phyloP scores from a whole-genome alignment of 23 red algal genomes.

The Cyanidium caldarium region DNA sequence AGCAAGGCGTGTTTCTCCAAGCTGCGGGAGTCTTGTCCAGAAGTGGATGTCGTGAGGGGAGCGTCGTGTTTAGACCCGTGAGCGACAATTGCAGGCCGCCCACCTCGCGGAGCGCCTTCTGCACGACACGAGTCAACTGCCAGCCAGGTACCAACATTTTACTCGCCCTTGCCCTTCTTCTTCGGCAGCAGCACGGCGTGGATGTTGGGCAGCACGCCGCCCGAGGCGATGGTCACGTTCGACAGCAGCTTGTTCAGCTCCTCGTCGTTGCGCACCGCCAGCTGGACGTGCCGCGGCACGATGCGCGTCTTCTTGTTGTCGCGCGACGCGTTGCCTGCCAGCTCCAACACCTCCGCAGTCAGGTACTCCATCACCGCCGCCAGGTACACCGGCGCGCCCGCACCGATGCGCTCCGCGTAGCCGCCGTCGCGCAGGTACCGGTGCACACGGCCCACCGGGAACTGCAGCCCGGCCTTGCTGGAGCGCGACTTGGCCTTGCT shows the following conservation, averaged over 20 bases:
- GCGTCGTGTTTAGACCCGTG: too few relatives aligned
- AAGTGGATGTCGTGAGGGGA: too few relatives aligned
- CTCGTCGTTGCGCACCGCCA: constrained; percentile 96
- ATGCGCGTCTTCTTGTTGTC: constrained; percentile 99
- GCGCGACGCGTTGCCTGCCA: constrained; percentile 93
- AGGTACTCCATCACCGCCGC: constrained; percentile 99
- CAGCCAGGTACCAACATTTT: neutral
- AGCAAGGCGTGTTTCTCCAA: too few relatives aligned
- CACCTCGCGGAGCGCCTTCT: too few relatives aligned
- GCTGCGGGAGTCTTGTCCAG: too few relatives aligned
- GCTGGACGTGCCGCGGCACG: constrained; percentile 94
- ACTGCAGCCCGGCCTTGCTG: constrained; percentile 96
- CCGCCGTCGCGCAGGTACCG: constrained; percentile 77
- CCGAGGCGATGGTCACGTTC: constrained; percentile 84
- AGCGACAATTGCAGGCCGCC: too few relatives aligned
- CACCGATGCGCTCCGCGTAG: constrained; percentile 93
- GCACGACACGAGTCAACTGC: too few relatives aligned
- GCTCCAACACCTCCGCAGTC: constrained; percentile 96
- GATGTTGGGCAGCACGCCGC: constrained; percentile 93
- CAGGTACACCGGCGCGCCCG: constrained; percentile 96
- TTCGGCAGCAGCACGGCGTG: constrained; percentile 76
- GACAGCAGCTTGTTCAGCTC: constrained; percentile 96
- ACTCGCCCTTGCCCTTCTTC: constrained; percentile 54
- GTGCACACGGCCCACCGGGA: constrained; percentile 94
- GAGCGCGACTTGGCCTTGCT: constrained; percentile 63